These are phyloP conservation scores for Sonneratia caseolaris DNA, from an alignment of 345 rosid species.

Conservation along the genomic window DNA sequence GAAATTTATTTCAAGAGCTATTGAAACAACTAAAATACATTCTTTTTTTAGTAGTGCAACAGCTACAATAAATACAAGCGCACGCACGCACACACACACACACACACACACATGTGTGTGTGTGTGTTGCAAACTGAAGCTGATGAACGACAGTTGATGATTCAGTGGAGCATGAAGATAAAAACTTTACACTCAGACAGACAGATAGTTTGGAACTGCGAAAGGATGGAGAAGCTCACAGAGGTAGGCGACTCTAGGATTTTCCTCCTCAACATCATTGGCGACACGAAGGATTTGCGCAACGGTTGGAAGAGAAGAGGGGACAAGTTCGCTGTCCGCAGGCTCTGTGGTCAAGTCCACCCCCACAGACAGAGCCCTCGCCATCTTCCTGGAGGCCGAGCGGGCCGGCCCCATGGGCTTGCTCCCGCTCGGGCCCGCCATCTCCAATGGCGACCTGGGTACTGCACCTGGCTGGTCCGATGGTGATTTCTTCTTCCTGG, in stretches of 20 bases:
- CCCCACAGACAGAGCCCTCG: slow-evolving; percentile 25
- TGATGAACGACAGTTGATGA: neutral
- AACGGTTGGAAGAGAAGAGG: slow-evolving; percentile 60
- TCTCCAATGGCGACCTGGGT: slow-evolving; percentile 8
- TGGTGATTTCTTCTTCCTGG: neutral
- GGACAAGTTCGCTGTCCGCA: slow-evolving; percentile 84
- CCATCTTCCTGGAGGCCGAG: slow-evolving; percentile 34
- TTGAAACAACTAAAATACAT: neutral
- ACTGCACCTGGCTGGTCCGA: neutral
- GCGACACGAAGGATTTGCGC: slow-evolving; percentile 88
- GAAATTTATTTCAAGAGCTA: neutral
- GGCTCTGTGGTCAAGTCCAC: too few relatives aligned
- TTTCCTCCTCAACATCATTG: slow-evolving; percentile 63
- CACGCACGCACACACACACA: too few relatives aligned
- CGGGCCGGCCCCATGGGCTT: slow-evolving; percentile 32
- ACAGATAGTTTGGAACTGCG: neutral
- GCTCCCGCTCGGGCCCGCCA: slow-evolving; percentile 83
- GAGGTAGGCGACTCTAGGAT: slow-evolving; percentile 77
- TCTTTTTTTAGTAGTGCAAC: too few relatives aligned
- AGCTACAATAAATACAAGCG: too few relatives aligned
- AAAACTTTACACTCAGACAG: neutral
- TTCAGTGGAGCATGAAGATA: neutral
- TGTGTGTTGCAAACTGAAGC: neutral
- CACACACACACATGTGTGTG: neutral
- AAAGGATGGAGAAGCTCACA: slow-evolving; percentile 32